Percentiles rank a stretch among this genome's conserved stretches.
These are phyloP conservation scores for Marasmius oreades DNA, from an alignment of 1,284 basidiomycete genomes.

Conservation along the genomic window DNA sequence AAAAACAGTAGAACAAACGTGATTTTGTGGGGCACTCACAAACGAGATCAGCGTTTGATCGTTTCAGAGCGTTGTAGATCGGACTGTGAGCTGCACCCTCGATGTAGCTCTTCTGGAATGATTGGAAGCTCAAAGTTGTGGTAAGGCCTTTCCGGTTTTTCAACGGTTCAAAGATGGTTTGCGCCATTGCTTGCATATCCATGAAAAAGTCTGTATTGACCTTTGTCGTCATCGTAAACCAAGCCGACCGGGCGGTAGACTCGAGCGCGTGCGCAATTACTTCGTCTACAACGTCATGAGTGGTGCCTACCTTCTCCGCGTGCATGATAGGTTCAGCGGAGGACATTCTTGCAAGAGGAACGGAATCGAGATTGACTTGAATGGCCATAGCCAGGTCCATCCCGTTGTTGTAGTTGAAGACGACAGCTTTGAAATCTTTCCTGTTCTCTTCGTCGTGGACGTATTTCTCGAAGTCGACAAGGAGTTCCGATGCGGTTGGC, in stretches of 20 bases:
- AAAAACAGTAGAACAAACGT: neutral
- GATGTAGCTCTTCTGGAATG: neutral
- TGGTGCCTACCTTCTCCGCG: neutral
- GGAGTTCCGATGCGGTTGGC: no score
- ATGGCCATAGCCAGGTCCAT: neutral
- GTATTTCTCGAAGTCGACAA: neutral
- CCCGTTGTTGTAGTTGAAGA: neutral
- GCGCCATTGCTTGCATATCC: slow-evolving; percentile 1
- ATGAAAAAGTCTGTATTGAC: slow-evolving; percentile 1
- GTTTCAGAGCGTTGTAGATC: no score
- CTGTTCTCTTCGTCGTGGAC: neutral
- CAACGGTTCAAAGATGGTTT: neutral
- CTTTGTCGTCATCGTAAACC: slow-evolving; percentile 1
- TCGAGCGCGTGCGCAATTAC: neutral
- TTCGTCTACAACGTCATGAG: neutral
- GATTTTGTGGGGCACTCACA: neutral
- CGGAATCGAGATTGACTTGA: no score
- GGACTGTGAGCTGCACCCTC: no score
- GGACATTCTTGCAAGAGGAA: no score
- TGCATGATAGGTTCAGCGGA: no score
- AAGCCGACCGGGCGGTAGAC: neutral
- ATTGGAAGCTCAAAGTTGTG: neutral
- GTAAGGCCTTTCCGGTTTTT: neutral
- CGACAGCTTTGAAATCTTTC: neutral
- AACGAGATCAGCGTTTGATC: neutral